phyloP scores from a whole-genome alignment of 2,329 filamentous ascomycete species.

The Aspergillus luchuensis region DNA sequence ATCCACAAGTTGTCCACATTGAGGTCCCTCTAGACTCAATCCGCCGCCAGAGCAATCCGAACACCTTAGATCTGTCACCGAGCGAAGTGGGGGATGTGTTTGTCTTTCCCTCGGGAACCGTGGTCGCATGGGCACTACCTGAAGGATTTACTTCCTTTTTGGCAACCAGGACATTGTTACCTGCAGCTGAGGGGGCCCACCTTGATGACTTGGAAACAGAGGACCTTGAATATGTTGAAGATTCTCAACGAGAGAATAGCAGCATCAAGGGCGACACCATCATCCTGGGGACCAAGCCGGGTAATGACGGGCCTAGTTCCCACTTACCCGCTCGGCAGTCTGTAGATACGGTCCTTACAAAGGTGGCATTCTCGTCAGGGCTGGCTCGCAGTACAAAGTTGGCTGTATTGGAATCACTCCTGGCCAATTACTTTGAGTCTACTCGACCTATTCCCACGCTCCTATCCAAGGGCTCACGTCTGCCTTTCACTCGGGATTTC shows the following conservation, averaged over 20 bases:
- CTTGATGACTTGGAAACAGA: slow-evolving; percentile 76
- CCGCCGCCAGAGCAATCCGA: slow-evolving; percentile 46
- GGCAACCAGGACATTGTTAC: slow-evolving; percentile 70
- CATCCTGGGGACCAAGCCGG: slow-evolving; percentile 73
- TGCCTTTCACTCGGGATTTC: slow-evolving; percentile 70
- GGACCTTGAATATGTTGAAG: slow-evolving; percentile 82
- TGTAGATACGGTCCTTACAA: slow-evolving; percentile 73
- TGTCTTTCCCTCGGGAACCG: slow-evolving; percentile 89
- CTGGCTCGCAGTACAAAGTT: slow-evolving; percentile 91
- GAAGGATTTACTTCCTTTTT: slow-evolving; percentile 70
- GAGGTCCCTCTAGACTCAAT: slow-evolving; percentile 52
- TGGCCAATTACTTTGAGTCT: slow-evolving; percentile 82
- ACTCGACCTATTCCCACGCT: slow-evolving; percentile 80
- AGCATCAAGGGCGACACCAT: slow-evolving; percentile 85
- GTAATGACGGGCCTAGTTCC: slow-evolving; percentile 23
- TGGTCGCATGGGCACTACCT: slow-evolving; percentile 88
- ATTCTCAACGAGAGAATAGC: slow-evolving; percentile 71
- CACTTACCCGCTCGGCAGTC: slow-evolving; percentile 33
- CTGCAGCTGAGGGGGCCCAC: slow-evolving; percentile 75
- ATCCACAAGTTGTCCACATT: slow-evolving; percentile 67
- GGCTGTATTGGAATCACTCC: slow-evolving; percentile 80
- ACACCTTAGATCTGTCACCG: slow-evolving; percentile 39
- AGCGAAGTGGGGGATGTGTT: slow-evolving; percentile 78
- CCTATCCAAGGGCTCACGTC: slow-evolving; percentile 66
- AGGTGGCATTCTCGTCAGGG: slow-evolving; percentile 94